Percentiles rank a stretch among this genome's conserved stretches.
These are phyloP conservation scores for Cymbopogon flexuosus DNA, from an alignment of 202 grass and related monocot species.

Conservation along the genomic window DNA sequence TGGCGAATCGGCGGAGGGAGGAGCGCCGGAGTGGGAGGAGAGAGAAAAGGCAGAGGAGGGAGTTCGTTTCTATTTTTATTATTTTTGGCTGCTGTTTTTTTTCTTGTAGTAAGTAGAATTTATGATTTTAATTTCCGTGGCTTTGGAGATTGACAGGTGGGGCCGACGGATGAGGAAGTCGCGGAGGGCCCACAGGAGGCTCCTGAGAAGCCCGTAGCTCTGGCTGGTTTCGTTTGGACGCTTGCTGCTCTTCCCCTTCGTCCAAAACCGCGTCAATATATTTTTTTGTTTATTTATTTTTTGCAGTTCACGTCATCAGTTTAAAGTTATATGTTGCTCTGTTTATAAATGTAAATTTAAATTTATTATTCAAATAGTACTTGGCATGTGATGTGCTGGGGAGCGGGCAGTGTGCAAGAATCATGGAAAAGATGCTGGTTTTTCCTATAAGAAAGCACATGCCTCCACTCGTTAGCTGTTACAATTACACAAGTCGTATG, in stretches of 20 bases:
- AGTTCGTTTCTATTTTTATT: neutral
- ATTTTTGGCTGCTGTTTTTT: conserved; percentile 19
- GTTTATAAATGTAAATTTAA: no score
- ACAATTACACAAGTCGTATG: neutral
- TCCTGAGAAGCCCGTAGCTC: neutral
- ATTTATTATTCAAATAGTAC: no score
- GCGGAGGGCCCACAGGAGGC: conserved; percentile 21
- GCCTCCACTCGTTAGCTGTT: no score
- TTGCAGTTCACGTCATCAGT: neutral
- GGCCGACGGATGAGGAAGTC: conserved; percentile 11
- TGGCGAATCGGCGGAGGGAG: conserved; percentile 22
- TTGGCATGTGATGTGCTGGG: neutral
- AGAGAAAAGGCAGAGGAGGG: neutral
- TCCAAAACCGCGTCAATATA: neutral
- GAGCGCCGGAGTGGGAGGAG: neutral
- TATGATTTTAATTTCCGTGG: neutral
- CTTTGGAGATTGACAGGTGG: conserved; percentile 1
- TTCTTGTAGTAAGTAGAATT: neutral
- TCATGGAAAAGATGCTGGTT: neutral
- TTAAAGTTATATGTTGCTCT: neutral
- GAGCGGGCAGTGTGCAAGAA: neutral
- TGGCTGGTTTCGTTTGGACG: neutral
- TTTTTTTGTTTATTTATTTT: neutral
- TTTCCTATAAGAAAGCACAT: neutral
- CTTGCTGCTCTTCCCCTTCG: neutral